Evolutionary conservation across 2,329 filamentous ascomycete species (phyloP).

Genomic region (Trichophyton simii): DNA sequence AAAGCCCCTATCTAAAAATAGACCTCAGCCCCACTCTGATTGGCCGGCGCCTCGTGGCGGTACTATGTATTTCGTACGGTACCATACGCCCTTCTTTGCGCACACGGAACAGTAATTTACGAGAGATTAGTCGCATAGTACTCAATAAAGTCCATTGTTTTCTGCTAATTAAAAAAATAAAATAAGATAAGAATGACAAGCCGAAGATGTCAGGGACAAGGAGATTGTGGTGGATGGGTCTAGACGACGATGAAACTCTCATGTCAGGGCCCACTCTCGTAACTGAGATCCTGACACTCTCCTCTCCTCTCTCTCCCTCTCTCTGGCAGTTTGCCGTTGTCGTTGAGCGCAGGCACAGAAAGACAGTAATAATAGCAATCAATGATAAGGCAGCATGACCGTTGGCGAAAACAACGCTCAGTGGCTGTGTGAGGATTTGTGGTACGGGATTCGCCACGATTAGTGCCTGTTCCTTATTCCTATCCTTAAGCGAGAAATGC

Average conservation of each 20-base stretch:
- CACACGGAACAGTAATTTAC: background rate
- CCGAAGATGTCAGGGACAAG: background rate
- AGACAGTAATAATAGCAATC: background rate
- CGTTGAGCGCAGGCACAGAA: background rate
- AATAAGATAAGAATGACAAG: background rate
- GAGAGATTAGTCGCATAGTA: background rate
- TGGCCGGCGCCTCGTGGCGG: background rate
- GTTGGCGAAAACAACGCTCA: background rate
- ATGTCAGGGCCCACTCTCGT: background rate
- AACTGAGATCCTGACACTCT: background rate
- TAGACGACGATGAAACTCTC: background rate
- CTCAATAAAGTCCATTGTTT: background rate
- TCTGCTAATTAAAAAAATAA: background rate
- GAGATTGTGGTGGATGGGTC: background rate
- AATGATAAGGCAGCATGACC: background rate
- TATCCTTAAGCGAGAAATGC: background rate
- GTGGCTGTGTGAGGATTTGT: background rate
- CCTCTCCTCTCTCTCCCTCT: background rate
- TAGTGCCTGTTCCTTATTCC: background rate
- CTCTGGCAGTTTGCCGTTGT: background rate
- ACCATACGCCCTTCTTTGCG: background rate
- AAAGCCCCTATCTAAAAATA: background rate
- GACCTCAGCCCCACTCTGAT: background rate
- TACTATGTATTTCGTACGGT: background rate
- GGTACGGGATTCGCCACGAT: background rate